These are phyloP conservation scores for Asterella californica DNA, from an alignment of 225 moss, liverwort and hornwort species.

Conservation along the genomic window DNA sequence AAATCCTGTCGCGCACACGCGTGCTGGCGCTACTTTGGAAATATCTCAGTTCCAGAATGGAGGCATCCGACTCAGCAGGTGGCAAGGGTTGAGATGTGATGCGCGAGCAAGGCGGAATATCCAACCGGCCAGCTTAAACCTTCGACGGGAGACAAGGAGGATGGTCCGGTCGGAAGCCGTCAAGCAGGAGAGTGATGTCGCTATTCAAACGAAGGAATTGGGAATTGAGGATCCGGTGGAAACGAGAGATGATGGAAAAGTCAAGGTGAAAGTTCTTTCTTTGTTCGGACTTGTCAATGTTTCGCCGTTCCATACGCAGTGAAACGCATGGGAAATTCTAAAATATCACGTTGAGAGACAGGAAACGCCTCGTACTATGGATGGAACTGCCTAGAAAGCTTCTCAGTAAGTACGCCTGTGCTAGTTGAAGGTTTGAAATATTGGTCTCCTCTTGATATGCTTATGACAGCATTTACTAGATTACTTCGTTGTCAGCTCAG, in stretches of 20 bases:
- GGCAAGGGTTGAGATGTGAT: neutral
- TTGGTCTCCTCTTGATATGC: no score
- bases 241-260: neutral
- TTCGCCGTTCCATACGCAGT: neutral
- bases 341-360: neutral
- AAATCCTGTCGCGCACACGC: neutral
- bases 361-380: neutral
- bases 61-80: neutral
- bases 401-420: no score
- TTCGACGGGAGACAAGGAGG: neutral
- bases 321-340: neutral
- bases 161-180: slow-evolving; percentile 1
- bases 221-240: neutral
- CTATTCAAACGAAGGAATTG: neutral
- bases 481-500: no score
- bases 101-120: neutral
- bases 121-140: neutral
- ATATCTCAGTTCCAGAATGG: neutral
- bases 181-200: slow-evolving; percentile 4
- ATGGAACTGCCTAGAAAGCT: no score
- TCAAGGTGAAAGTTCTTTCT: neutral
- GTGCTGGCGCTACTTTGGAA: neutral
- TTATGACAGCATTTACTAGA: no score
- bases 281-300: neutral
- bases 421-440: neutral